Evolutionary conservation across 2,329 filamentous ascomycete species (phyloP).

Genomic region (Rugonectria rugulosa): DNA sequence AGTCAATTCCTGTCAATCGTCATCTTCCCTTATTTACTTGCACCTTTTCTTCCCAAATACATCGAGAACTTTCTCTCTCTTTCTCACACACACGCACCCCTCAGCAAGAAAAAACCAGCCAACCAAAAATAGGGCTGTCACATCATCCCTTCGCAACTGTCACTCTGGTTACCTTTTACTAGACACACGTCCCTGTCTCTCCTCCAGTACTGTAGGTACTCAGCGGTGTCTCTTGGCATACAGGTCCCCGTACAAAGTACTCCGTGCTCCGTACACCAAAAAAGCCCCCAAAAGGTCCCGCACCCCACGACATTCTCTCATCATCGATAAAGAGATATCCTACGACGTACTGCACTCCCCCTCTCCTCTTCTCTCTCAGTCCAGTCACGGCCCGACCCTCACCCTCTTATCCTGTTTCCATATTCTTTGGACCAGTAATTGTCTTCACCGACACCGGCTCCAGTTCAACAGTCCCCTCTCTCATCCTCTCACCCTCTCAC

Average conservation of each 20-base stretch:
- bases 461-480: slow-evolving; percentile 28
- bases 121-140: neutral
- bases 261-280: slow-evolving; percentile 33
- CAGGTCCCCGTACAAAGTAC: too few species aligned
- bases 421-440: neutral
- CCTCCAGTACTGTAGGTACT: too few species aligned
- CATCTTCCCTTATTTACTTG: too few species aligned
- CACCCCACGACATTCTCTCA: slow-evolving; percentile 35
- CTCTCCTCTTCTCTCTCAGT: slow-evolving; percentile 19
- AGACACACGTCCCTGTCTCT: slow-evolving; percentile 15
- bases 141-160: neutral
- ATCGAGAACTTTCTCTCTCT: too few species aligned
- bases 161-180: slow-evolving; percentile 7
- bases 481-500: slow-evolving; percentile 14
- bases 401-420: slow-evolving; percentile 33
- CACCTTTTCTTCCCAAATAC: too few species aligned
- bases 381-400: slow-evolving; percentile 21
- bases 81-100: neutral
- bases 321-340: slow-evolving; percentile 39
- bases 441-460: slow-evolving; percentile 24
- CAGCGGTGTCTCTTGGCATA: slow-evolving; percentile 12
- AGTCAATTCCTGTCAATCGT: too few species aligned
- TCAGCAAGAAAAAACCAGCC: neutral
- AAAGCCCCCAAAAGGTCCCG: slow-evolving; percentile 32
- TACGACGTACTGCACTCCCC: slow-evolving; percentile 29